Evolutionary conservation across 371 early-diverging fungal genomes (phyloP).

Genomic region (Amoeboaphelidium protococcarum): DNA sequence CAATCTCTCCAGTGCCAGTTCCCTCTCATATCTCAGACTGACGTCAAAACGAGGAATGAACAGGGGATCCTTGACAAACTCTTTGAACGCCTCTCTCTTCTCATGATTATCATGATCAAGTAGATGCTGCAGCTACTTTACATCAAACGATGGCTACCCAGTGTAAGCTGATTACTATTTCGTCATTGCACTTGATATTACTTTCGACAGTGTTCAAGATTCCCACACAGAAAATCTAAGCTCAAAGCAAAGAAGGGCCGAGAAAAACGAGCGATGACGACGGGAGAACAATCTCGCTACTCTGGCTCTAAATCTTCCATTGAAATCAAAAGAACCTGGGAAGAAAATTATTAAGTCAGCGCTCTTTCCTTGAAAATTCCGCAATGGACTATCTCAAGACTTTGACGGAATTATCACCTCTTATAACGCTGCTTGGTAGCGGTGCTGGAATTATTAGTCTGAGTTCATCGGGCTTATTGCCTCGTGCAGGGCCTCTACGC

Average conservation of each 20-base stretch:
- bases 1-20: constrained; percentile 32
- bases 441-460: neutral
- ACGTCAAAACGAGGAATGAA: constrained; percentile 32
- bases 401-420: neutral
- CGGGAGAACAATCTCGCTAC: too few relatives aligned
- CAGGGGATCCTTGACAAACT: constrained; percentile 24
- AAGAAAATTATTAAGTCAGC: too few relatives aligned
- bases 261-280: too few relatives aligned
- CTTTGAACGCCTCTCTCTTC: constrained; percentile 19
- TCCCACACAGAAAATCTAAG: too few relatives aligned
- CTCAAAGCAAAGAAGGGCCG: too few relatives aligned
- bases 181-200: too few relatives aligned
- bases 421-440: neutral
- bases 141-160: neutral
- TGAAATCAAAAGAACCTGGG: too few relatives aligned
- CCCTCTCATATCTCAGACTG: constrained; percentile 22
- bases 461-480: neutral
- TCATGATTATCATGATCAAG: constrained; percentile 31
- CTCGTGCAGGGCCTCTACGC: neutral
- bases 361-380: neutral
- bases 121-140: constrained; percentile 4
- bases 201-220: too few relatives aligned
- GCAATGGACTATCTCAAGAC: neutral
- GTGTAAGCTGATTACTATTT: too few relatives aligned
- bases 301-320: too few relatives aligned